Evolutionary conservation across 306 rosid species (phyloP), one percentile per base, ranked within the genome.

Genomic region (Cotoneaster glaucophyllus): DNA sequence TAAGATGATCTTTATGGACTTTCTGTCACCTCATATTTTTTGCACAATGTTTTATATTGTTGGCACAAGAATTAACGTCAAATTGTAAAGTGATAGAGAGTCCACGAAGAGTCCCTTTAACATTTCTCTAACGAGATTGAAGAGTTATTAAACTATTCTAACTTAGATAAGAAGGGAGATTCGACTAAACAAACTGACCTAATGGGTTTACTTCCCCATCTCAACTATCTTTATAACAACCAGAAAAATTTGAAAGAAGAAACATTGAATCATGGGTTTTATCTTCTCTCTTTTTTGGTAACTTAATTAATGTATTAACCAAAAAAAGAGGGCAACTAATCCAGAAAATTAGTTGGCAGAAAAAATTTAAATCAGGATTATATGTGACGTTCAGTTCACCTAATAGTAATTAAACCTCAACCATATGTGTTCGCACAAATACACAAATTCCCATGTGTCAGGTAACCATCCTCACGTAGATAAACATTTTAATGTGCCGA

Each of bases 11-110:
- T 34, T 34, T 34, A 34, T 6, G 8, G 2, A 34, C 0, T 34
- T 0, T 34, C 0, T 34, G 0, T 34, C 2, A 34, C 2, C 39
- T 34, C 8, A 1, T 34, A 1, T 34, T 34, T 34, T 34, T 34
- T 34, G 8, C 8, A 34, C 2, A 34, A 34, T 34, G 0, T 34
- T 34, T 34, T 34, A 6, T 34, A 34, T 34, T 34, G 8, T 34
- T 34, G 8, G 8, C 39, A 34, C 0, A 34, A 34, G 2, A 34
- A 34, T 34, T 34, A 6, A 34, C 8, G 2, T 34, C 2, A 34
- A 34, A 34, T 0, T 34, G 39, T 34, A 0, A 34, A 1, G 2
- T 34, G 8, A 1, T 0, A 7, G 0, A 34, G 0, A 34, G 2
- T 34, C 2, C 2, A 34, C 7, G 9, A 34, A 34, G 0, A 7